Base-by-base conservation (phyloP, 2,329 filamentous ascomycete species). In the Colletotrichum gigasporum region DNA sequence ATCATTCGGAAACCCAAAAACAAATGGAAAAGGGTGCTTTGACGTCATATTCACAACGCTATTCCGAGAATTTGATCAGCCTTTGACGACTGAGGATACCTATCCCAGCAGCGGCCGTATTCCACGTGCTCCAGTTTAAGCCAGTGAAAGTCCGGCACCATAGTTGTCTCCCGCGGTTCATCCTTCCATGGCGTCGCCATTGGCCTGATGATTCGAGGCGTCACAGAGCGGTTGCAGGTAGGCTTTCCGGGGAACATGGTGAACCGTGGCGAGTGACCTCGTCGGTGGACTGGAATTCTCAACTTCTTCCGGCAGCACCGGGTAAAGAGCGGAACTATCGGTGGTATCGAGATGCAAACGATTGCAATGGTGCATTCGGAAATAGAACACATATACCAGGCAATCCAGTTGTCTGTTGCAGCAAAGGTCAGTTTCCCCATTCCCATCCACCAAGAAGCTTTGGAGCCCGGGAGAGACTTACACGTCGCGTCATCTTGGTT, bases 321-420 rank as follows among this genome's bases (percentile, higher is more conserved):
- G 18, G 56, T 41, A 41, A 72, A 65, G 5, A 74, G 63, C 2
- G 72, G 72, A 6, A 72, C 64, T 30, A 77, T 68, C 8, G 71
- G 71, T 3, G 75, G 74, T n/a, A 76, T 63, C 6, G 74, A 76
- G 9, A 74, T 74, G 63, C 73, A 75, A 30, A 75, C 68, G 61
- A 77, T 77, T 47, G 71, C 73, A 11, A 76, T 66, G 26, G 70
- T 72, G 50, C 71, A 71, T 61, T 77, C 75, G 28, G 74, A 69
- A 28, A 75, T 67, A 6, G 73, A 72, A 72, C 73, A 76, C 59
- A 74, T 68, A 44, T 75, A 67, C 45, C 71, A 71, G 0, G 67
- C 65, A 16, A 71, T 70, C 28, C 75, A 68, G 56, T 70, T 69
- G 57, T 72, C 74, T 76, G 4, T 2, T 16, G 18, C 5, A 5